Percentiles rank a stretch among this genome's conserved stretches.
Evolutionary conservation across 176 grass and related monocot genomes (phyloP).

Genomic region (Bonia amplexicaulis): DNA sequence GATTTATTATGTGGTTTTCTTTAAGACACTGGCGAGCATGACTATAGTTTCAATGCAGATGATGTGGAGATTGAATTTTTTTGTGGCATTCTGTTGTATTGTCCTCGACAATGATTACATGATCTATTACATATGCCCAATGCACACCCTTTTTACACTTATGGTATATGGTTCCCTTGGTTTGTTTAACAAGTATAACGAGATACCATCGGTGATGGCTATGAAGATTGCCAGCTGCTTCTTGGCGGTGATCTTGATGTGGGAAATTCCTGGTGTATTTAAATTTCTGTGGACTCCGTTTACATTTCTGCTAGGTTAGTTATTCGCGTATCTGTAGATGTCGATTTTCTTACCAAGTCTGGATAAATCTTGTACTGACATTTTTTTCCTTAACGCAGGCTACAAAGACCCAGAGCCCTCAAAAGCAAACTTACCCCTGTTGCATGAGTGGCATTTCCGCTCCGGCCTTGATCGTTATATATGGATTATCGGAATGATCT

Average conservation of each 20-base stretch:
- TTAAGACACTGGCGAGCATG: not conserved
- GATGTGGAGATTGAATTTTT: slow-evolving; percentile 91
- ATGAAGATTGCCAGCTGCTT: slow-evolving; percentile 55
- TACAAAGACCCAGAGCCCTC: slow-evolving; percentile 67
- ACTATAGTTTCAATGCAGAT: slow-evolving; percentile 53
- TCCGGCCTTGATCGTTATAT: slow-evolving; percentile 90
- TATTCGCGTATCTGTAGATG: not conserved
- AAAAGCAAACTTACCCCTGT: slow-evolving; percentile 51
- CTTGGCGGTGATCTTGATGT: slow-evolving; percentile 62
- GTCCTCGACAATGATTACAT: slow-evolving; percentile 85
- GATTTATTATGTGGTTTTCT: not conserved
- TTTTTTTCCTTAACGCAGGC: slow-evolving; percentile 35
- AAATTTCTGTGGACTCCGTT: slow-evolving; percentile 63
- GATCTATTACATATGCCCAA: slow-evolving; percentile 80
- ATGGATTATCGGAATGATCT: slow-evolving; percentile 91
- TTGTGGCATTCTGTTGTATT: slow-evolving; percentile 71
- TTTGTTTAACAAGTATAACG: slow-evolving; percentile 78
- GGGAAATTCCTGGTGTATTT: slow-evolving; percentile 89
- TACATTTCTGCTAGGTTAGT: slow-evolving; percentile 65
- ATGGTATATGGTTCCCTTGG: slow-evolving; percentile 80
- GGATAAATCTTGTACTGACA: not conserved
- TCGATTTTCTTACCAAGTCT: not conserved
- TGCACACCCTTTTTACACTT: slow-evolving; percentile 87
- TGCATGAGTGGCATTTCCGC: slow-evolving; percentile 91
- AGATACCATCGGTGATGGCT: slow-evolving; percentile 60